Evolutionary conservation across 2,329 filamentous ascomycete species (phyloP).

Genomic region (Coleophoma cylindrospora): DNA sequence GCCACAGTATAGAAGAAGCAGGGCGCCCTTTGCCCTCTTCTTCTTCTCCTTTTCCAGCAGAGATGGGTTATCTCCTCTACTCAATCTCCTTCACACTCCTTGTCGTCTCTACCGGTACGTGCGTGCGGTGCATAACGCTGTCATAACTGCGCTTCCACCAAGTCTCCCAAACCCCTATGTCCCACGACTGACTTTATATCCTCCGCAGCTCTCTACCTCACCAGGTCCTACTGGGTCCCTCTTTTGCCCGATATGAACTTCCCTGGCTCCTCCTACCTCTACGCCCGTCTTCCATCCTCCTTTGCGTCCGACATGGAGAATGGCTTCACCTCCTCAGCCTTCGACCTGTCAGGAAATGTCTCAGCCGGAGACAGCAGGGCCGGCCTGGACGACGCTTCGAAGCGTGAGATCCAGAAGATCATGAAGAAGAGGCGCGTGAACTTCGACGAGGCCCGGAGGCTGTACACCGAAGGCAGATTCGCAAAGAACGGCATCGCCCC

Average conservation of each 20-base stretch:
- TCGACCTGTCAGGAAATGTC: slow-evolving; percentile 79
- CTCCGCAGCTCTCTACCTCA: slow-evolving; percentile 66
- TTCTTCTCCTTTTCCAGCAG: slow-evolving; percentile 15
- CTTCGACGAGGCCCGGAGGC: slow-evolving; percentile 86
- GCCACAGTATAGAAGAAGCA: not conserved
- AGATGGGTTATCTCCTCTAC: slow-evolving; percentile 80
- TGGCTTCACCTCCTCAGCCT: slow-evolving; percentile 76
- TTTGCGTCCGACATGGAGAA: slow-evolving; percentile 86
- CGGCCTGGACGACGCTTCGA: slow-evolving; percentile 76
- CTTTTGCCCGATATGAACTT: slow-evolving; percentile 54
- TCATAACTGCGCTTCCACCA: not conserved
- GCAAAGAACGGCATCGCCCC: slow-evolving; percentile 81
- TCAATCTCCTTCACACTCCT: slow-evolving; percentile 68
- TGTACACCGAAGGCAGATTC: slow-evolving; percentile 83
- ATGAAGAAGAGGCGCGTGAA: slow-evolving; percentile 81
- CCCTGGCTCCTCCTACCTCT: slow-evolving; percentile 56
- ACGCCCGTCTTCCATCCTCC: slow-evolving; percentile 69
- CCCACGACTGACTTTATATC: too few species aligned
- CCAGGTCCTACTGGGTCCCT: slow-evolving; percentile 72
- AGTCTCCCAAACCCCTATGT: too few species aligned
- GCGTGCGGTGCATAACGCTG: not conserved
- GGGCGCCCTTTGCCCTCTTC: not conserved
- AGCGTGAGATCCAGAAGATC: slow-evolving; percentile 77
- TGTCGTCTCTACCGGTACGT: slow-evolving; percentile 62
- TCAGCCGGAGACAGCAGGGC: slow-evolving; percentile 71